Percentiles rank a stretch among this genome's conserved stretches.
Evolutionary conservation across 306 rosid genomes (phyloP).

Genomic region (Glycine tomentella): DNA sequence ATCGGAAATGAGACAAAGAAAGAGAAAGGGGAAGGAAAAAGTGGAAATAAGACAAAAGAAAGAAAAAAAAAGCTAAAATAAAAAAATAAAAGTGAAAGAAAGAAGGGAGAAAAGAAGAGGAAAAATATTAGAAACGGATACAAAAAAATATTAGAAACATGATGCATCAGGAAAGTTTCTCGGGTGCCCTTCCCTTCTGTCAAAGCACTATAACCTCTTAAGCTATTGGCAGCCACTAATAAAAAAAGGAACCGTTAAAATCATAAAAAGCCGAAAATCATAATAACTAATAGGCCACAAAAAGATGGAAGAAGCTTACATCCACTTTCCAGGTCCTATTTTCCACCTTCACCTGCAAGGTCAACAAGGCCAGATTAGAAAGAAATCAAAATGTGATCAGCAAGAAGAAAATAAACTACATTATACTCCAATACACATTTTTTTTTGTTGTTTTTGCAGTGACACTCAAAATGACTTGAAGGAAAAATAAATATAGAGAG

Average conservation of each 20-base stretch:
- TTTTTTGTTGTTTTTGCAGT: neutral
- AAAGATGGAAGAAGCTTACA: conserved; percentile 59
- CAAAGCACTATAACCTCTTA: neutral
- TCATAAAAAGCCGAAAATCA: neutral
- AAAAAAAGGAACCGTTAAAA: neutral
- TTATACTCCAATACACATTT: neutral
- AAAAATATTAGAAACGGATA: too few relatives aligned
- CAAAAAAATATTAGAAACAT: too few relatives aligned
- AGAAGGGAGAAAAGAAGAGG: too few relatives aligned
- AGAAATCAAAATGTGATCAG: neutral
- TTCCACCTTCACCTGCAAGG: conserved; percentile 90
- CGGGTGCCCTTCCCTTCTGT: too few relatives aligned
- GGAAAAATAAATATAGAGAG: neutral
- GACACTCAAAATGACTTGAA: neutral
- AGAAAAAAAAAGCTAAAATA: too few relatives aligned
- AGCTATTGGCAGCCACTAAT: neutral
- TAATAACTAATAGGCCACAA: neutral
- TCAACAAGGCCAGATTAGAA: conserved; percentile 21
- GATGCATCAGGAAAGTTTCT: too few relatives aligned
- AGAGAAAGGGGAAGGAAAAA: too few relatives aligned
- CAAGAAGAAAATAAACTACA: neutral
- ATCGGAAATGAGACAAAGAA: too few relatives aligned
- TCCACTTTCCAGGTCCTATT: conserved; percentile 94
- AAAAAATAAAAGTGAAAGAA: too few relatives aligned
- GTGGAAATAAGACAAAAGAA: too few relatives aligned